A percentile compares a stretch with the other conserved stretches of the same genome.
Evolutionary conservation across 108 stramenopile genomes (phyloP).

Genomic region (Skeletonema costatum): DNA sequence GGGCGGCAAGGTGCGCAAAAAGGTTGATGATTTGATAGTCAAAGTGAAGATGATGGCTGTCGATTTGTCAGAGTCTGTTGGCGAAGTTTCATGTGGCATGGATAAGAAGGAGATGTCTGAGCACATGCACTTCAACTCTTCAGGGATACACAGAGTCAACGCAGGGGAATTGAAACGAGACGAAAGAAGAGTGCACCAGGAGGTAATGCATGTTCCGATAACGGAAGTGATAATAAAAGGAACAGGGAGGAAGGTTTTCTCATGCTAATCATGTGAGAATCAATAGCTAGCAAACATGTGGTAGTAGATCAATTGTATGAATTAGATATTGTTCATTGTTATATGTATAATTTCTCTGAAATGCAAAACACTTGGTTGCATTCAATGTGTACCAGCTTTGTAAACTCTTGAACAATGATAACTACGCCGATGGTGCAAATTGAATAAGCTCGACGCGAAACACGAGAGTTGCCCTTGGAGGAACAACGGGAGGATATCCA

Average conservation of each 20-base stretch:
- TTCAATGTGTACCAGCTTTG: not conserved
- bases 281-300: not conserved
- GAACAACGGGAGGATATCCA: conserved; percentile 80
- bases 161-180: no score
- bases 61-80: not conserved
- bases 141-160: not conserved
- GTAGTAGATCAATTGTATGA: not conserved
- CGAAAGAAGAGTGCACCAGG: no score
- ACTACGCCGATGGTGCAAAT: conserved; percentile 28
- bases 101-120: not conserved
- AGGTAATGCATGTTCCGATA: not conserved
- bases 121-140: not conserved
- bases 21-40: not conserved
- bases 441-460: conserved; percentile 80
- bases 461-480: conserved; percentile 70
- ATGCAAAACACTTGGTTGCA: not conserved
- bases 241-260: no score
- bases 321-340: not conserved
- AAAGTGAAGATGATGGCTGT: not conserved
- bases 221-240: not conserved
- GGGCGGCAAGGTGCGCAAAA: not conserved
- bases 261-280: not conserved
- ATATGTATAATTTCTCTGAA: not conserved
- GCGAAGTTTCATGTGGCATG: not conserved
- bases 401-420: not conserved